Evolutionary conservation across 257 asterid genomes (phyloP), one percentile per base, ranked within the genome.

Genomic region (Verbascum thapsus): DNA sequence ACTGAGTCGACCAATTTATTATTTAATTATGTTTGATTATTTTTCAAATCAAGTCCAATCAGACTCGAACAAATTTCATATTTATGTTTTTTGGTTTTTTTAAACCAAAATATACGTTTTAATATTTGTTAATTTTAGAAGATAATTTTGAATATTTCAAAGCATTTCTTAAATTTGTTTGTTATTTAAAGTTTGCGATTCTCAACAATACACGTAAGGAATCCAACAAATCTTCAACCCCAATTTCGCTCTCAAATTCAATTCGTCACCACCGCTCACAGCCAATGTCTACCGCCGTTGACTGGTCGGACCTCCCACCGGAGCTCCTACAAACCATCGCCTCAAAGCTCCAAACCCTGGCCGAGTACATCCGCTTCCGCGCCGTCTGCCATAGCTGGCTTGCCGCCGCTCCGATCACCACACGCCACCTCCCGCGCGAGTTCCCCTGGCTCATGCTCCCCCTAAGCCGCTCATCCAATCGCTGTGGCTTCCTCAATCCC

Each of bases 371-470:
- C 66, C 87, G 85, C 53, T 85, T 88, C 83, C 86, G 92, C 26
- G 84, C 86, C 44, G 85, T 82, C 58, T 85, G 96, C 62, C 67
- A 42, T 6, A 59, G 32, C 35, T 90, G 90, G 88, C 79, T 81
- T 20, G 67, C 80, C 64, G 77, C 95, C 7, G 75, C 90, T 42
- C 78, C 76, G 10, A 30, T 69, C 11, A 62, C 68, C 59, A 81
- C 73, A 16, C 78, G 61, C 57, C 76, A 82, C 71, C 82, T 86
- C 66, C 96, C 90, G 0, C 74, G 78, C 60, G 96, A 90, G 39
- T 75, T 85, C 70, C 98, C 98, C 3, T 90, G 96, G 98, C 84
- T 90, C 10, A 85, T 90, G 95, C 94, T 90, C 32, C 90, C 96
- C 10, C 64, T 71, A 7, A 62, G 67, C 81, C 70, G 69, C 57